phyloP scores from a whole-genome alignment of 2,329 filamentous ascomycete genomes.

The Monosporascus sp. region DNA sequence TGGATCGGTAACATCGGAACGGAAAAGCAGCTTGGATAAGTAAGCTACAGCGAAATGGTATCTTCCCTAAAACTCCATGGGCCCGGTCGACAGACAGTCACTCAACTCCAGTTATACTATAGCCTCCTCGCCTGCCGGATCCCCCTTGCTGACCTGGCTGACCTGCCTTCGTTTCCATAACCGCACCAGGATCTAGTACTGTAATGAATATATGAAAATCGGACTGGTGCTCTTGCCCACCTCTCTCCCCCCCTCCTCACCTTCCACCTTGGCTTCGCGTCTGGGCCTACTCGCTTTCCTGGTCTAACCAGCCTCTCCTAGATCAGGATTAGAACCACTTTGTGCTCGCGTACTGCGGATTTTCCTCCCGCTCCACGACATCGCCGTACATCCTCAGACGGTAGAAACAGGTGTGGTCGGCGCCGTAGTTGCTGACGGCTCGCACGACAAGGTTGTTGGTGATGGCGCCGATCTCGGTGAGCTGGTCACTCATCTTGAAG shows the following conservation, averaged over 20 bases:
- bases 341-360: neutral
- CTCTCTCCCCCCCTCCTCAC: too few relatives aligned
- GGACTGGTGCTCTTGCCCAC: too few relatives aligned
- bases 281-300: too few relatives aligned
- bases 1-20: neutral
- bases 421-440: constrained; percentile 53
- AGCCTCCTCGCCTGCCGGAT: neutral
- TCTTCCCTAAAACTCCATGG: neutral
- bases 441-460: constrained; percentile 51
- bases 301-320: too few relatives aligned
- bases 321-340: neutral
- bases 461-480: constrained; percentile 39
- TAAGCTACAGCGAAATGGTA: neutral
- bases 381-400: constrained; percentile 53
- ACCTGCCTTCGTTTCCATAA: neutral
- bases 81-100: too few relatives aligned
- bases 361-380: constrained; percentile 13
- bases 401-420: constrained; percentile 61
- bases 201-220: too few relatives aligned
- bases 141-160: neutral
- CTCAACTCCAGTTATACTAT: neutral
- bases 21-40: neutral
- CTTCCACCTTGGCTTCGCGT: too few relatives aligned
- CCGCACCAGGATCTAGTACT: too few relatives aligned
- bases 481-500: constrained; percentile 45